Percentiles rank a stretch among this genome's conserved stretches.
Evolutionary conservation across 495 filamentous ascomycete genomes (phyloP).

Genomic region (Tetracladium marchalianum): DNA sequence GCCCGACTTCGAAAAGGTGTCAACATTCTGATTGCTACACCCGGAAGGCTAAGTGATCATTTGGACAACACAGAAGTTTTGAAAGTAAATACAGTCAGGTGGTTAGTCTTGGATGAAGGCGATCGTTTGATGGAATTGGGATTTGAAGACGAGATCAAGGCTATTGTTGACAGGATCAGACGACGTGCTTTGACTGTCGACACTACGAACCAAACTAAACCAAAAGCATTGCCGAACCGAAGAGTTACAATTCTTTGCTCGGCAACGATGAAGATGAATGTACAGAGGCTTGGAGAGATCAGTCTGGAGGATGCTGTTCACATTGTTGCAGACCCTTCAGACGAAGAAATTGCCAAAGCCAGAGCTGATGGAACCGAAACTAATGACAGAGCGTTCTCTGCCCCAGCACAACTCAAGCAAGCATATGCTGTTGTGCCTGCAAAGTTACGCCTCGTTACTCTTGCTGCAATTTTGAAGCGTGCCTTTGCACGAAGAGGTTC

Average conservation of each 20-base stretch:
- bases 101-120: slow-evolving; percentile 91
- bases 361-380: slow-evolving; percentile 23
- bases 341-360: slow-evolving; percentile 33
- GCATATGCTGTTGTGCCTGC: slow-evolving; percentile 76
- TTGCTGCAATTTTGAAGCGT: slow-evolving; percentile 72
- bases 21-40: slow-evolving; percentile 92
- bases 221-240: slow-evolving; percentile 56
- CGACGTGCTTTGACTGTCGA: slow-evolving; percentile 30
- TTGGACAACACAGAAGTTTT: slow-evolving; percentile 82
- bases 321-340: slow-evolving; percentile 58
- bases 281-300: slow-evolving; percentile 84
- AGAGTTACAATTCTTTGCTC: slow-evolving; percentile 89
- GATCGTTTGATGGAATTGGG: slow-evolving; percentile 95
- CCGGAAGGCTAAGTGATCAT: slow-evolving; percentile 83
- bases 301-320: slow-evolving; percentile 88
- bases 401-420: slow-evolving; percentile 88
- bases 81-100: slow-evolving; percentile 79
- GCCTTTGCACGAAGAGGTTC: slow-evolving; percentile 79
- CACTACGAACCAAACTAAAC: slow-evolving; percentile 28
- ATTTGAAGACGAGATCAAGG: slow-evolving; percentile 78
- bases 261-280: slow-evolving; percentile 93
- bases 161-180: slow-evolving; percentile 70
- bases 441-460: slow-evolving; percentile 79
- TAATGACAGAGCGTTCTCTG: slow-evolving; percentile 57
- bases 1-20: slow-evolving; percentile 83